Conservation (phyloP, 2,329 filamentous ascomycete genomes). For the Neocatenulostroma microsporum region DNA sequence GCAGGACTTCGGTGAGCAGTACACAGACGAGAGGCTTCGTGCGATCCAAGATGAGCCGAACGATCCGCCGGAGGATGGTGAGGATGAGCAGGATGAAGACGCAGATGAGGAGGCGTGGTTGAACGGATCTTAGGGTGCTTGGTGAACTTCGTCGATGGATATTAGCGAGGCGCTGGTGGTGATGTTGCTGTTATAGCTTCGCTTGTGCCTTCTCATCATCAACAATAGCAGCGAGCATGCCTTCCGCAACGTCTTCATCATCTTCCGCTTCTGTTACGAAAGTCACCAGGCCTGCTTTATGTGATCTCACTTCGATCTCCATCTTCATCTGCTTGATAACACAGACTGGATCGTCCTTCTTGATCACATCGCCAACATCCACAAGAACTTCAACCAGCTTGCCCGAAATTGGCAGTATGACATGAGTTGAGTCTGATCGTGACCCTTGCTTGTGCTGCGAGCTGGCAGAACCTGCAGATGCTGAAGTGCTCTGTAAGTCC, state of each 20-base stretch:
- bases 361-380: conserved; percentile 43
- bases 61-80: not conserved
- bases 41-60: not conserved
- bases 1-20: conserved; percentile 1
- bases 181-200: conserved; percentile 24
- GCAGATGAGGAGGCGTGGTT: no score
- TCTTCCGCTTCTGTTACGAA: conserved; percentile 50
- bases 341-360: conserved; percentile 46
- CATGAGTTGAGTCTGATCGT: conserved; percentile 43
- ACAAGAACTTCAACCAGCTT: conserved; percentile 54
- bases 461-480: conserved; percentile 31
- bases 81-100: not conserved
- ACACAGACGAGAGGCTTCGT: not conserved
- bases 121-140: not conserved
- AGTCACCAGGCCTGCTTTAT: conserved; percentile 39
- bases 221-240: conserved; percentile 46
- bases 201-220: conserved; percentile 28
- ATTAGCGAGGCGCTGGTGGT: not conserved
- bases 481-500: conserved; percentile 37
- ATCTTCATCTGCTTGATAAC: conserved; percentile 63
- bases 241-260: conserved; percentile 50
- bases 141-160: not conserved
- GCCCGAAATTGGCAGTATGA: conserved; percentile 51
- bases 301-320: conserved; percentile 55
- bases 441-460: conserved; percentile 44